Percentiles rank a stretch among this genome's conserved stretches.
phyloP scores from a whole-genome alignment of 306 rosid species.

The Sicyos baderoa region DNA sequence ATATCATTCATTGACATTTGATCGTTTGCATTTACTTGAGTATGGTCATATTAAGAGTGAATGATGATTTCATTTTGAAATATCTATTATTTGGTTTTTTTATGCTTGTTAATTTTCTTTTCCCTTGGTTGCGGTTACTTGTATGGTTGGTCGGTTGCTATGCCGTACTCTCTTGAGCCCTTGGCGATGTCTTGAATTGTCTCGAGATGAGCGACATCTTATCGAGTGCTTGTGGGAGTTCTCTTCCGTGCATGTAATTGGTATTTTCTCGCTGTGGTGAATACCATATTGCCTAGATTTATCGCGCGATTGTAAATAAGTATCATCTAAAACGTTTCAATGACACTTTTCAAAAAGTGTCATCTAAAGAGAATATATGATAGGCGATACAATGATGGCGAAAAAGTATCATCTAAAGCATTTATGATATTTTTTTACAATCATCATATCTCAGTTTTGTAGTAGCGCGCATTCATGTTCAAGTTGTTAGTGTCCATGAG shows the following conservation, averaged over 20 bases:
- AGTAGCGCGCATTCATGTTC: no score
- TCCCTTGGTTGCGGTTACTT: neutral
- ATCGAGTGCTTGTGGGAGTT: slow-evolving; percentile 6
- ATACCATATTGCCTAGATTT: neutral
- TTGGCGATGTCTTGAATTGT: neutral
- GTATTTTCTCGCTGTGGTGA: no score
- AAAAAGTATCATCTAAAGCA: no score
- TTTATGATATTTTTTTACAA: no score
- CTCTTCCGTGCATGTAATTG: neutral
- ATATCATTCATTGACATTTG: neutral
- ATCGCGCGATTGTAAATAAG: neutral
- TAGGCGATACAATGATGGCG: no score
- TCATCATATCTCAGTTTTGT: no score
- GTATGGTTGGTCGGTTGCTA: neutral
- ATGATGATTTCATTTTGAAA: neutral
- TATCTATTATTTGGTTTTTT: neutral
- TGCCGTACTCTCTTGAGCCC: neutral
- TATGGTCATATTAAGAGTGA: neutral
- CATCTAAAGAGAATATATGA: no score
- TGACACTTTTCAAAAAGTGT: no score
- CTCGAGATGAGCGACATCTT: slow-evolving; percentile 13
- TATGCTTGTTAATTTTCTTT: neutral
- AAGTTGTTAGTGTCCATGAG: neutral
- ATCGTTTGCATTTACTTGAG: neutral
- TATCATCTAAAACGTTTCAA: no score